Evolutionary conservation across 1,284 basidiomycete genomes (phyloP).

Genomic region (Meira nashicola): DNA sequence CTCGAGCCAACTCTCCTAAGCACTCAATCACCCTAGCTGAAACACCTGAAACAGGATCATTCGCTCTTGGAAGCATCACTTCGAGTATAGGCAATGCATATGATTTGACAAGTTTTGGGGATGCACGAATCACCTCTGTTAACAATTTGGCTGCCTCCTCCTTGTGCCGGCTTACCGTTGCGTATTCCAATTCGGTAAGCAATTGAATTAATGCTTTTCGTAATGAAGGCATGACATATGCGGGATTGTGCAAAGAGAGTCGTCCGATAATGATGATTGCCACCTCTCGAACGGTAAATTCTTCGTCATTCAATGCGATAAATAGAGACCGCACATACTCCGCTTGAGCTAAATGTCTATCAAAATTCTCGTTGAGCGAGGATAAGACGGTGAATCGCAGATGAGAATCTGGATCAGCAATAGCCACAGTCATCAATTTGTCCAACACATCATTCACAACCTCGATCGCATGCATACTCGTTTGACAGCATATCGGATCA

Average conservation of each 20-base stretch:
- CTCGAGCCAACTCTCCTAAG: slow-evolving; percentile 85
- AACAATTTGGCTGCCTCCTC: slow-evolving; percentile 58
- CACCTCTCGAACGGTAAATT: slow-evolving; percentile 84
- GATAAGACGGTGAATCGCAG: slow-evolving; percentile 63
- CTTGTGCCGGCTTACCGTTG: slow-evolving; percentile 72
- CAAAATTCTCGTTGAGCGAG: slow-evolving; percentile 86
- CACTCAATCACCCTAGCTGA: slow-evolving; percentile 90
- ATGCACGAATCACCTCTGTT: slow-evolving; percentile 59
- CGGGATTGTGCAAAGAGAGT: slow-evolving; percentile 90
- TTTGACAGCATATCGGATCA: slow-evolving; percentile 94
- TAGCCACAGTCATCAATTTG: slow-evolving; percentile 91
- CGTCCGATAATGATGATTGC: slow-evolving; percentile 90
- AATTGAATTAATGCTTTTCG: slow-evolving; percentile 94
- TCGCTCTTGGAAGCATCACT: slow-evolving; percentile 81
- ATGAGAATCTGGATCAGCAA: slow-evolving; percentile 72
- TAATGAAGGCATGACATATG: slow-evolving; percentile 96
- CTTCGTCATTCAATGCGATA: slow-evolving; percentile 95
- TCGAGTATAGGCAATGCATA: slow-evolving; percentile 94
- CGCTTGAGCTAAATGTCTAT: slow-evolving; percentile 95
- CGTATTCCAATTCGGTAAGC: slow-evolving; percentile 94
- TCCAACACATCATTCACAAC: slow-evolving; percentile 97
- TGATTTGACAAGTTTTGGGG: slow-evolving; percentile 88
- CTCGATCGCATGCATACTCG: slow-evolving; percentile 92
- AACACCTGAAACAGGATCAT: slow-evolving; percentile 77
- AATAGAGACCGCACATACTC: slow-evolving; percentile 96